Evolutionary conservation across 2,329 filamentous ascomycete species (phyloP).

Genomic region (Fusarium tricinctum): DNA sequence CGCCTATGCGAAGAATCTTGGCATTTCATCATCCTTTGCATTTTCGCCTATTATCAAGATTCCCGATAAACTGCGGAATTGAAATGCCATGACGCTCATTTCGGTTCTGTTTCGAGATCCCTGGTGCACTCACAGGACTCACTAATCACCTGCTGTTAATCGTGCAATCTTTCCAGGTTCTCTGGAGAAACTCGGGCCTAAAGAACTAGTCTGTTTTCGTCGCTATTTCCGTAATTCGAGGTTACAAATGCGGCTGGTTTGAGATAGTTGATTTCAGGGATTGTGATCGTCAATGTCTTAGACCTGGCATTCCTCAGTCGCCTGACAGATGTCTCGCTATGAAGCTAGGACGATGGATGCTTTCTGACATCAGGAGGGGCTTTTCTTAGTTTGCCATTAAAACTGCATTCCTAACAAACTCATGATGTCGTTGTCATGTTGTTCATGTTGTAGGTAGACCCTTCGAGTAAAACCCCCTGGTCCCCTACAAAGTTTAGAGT

Average conservation of each 20-base stretch:
- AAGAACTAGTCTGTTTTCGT: slow-evolving; percentile 3
- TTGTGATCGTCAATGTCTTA: slow-evolving; percentile 11
- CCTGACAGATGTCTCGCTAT: slow-evolving; percentile 20
- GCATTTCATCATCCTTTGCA: not conserved
- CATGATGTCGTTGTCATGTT: not conserved
- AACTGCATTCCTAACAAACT: slow-evolving; percentile 7
- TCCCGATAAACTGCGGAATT: slow-evolving; percentile 3
- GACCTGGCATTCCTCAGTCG: slow-evolving; percentile 18
- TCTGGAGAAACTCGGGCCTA: not conserved
- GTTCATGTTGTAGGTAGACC: not conserved
- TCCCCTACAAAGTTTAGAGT: not conserved
- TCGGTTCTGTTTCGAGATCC: slow-evolving; percentile 38
- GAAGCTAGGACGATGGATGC: not conserved
- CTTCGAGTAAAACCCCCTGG: not conserved
- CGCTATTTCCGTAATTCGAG: not conserved
- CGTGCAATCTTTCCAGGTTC: slow-evolving; percentile 10
- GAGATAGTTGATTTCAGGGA: slow-evolving; percentile 11
- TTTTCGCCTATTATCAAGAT: slow-evolving; percentile 7
- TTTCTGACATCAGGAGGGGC: slow-evolving; percentile 10
- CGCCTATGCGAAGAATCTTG: slow-evolving; percentile 5
- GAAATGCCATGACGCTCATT: slow-evolving; percentile 25
- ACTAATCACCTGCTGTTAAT: slow-evolving; percentile 5
- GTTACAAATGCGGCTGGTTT: slow-evolving; percentile 15
- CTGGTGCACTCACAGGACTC: not conserved
- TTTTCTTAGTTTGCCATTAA: slow-evolving; percentile 2